These are phyloP conservation scores for Lachnellula arida DNA, from an alignment of 2,329 filamentous ascomycete species.

Conservation along the genomic window DNA sequence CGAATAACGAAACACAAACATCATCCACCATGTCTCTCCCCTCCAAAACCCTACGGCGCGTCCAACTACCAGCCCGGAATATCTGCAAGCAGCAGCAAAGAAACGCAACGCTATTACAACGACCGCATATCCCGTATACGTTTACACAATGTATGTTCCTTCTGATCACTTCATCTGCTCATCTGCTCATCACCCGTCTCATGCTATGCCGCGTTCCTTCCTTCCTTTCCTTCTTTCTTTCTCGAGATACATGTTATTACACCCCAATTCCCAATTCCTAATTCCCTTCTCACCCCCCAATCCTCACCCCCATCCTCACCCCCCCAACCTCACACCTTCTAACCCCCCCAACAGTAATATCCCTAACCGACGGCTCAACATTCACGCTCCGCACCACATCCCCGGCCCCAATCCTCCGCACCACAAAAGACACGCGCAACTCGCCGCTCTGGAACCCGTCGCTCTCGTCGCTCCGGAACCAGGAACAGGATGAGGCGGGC, in stretches of 20 bases:
- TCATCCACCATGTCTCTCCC: slow-evolving; percentile 10
- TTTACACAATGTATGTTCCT: slow-evolving; percentile 70
- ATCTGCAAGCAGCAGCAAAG: slow-evolving; percentile 38
- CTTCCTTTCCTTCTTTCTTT: too few relatives aligned
- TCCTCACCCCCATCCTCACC: too few relatives aligned
- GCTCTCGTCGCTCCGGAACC: slow-evolving; percentile 72
- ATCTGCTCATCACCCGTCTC: slow-evolving; percentile 23
- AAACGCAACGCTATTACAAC: slow-evolving; percentile 77
- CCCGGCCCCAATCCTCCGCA: slow-evolving; percentile 55
- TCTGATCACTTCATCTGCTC: too few relatives aligned
- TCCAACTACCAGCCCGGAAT: slow-evolving; percentile 4
- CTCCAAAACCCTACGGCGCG: slow-evolving; percentile 17
- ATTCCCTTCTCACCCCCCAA: too few relatives aligned
- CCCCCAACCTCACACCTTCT: too few relatives aligned
- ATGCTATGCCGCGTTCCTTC: too few relatives aligned
- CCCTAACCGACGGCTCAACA: slow-evolving; percentile 84
- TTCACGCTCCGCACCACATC: slow-evolving; percentile 76
- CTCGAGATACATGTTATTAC: neutral
- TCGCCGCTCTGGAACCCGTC: slow-evolving; percentile 86
- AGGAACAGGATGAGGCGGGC: slow-evolving; percentile 94
- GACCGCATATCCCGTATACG: slow-evolving; percentile 88
- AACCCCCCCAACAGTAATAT: slow-evolving; percentile 53
- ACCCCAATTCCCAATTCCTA: too few relatives aligned
- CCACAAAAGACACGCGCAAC: slow-evolving; percentile 81
- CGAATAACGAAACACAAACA: neutral